Conservation (phyloP, 2,329 filamentous ascomycete species). For the Aspergillus uvarum region DNA sequence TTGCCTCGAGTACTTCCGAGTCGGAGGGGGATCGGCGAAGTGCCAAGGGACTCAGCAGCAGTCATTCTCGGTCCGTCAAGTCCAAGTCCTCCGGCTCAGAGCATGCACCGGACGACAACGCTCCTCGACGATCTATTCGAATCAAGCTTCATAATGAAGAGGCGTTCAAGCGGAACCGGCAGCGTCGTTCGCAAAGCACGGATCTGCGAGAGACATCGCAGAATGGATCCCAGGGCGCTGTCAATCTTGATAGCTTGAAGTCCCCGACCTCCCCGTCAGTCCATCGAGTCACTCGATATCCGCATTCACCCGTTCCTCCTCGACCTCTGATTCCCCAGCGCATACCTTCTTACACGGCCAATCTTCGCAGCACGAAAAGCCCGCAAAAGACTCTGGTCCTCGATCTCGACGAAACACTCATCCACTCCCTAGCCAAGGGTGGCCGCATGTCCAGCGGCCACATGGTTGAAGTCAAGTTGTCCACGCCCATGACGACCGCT, state of each 20-base stretch:
- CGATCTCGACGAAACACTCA: conserved; percentile 94
- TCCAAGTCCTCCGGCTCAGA: conserved; percentile 27
- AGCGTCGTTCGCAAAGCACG: conserved; percentile 33
- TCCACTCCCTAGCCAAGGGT: conserved; percentile 96
- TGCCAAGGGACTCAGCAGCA: conserved; percentile 22
- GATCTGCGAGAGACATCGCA: conserved; percentile 30
- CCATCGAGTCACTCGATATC: conserved; percentile 77
- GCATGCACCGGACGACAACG: conserved; percentile 59
- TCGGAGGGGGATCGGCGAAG: conserved; percentile 50
- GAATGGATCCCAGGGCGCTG: conserved; percentile 42
- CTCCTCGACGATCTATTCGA: conserved; percentile 76
- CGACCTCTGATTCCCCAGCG: conserved; percentile 84
- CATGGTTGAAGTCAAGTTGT: conserved; percentile 94
- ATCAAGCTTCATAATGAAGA: conserved; percentile 87
- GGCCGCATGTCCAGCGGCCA: conserved; percentile 94
- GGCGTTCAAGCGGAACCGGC: conserved; percentile 67
- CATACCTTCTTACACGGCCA: conserved; percentile 78
- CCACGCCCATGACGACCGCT: conserved; percentile 41
- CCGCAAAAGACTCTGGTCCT: conserved; percentile 91
- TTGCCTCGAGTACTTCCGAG: conserved; percentile 55
- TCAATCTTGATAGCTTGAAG: conserved; percentile 78
- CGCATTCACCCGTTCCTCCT: conserved; percentile 83
- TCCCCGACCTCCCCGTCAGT: conserved; percentile 82
- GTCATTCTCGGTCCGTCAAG: conserved; percentile 28
- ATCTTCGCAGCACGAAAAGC: conserved; percentile 41